These are phyloP conservation scores for Chaetothyriales sp. DNA, from an alignment of 2,329 filamentous ascomycete species.

Conservation along the genomic window DNA sequence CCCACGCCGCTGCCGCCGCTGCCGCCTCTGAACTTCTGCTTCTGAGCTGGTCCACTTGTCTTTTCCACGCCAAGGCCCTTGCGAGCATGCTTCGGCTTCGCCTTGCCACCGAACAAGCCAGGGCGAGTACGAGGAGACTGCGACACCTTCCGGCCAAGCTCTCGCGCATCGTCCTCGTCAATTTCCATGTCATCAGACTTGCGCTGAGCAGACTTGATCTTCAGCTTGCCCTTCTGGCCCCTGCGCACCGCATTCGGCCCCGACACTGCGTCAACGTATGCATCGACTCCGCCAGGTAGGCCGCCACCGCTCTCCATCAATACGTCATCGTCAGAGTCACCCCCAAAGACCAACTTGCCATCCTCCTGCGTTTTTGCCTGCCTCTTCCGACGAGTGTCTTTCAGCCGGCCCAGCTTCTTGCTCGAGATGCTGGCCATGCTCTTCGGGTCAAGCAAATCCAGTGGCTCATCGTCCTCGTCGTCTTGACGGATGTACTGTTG, in stretches of 20 bases:
- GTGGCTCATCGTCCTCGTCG: slow-evolving; percentile 57
- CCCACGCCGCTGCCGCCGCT: slow-evolving; percentile 11
- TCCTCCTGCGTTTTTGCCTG: slow-evolving; percentile 31
- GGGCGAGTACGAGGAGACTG: neutral
- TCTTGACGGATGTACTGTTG: slow-evolving; percentile 79
- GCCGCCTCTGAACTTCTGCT: slow-evolving; percentile 10
- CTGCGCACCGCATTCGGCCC: slow-evolving; percentile 45
- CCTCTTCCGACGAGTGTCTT: slow-evolving; percentile 28
- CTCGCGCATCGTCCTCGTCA: slow-evolving; percentile 36
- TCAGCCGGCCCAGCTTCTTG: slow-evolving; percentile 19
- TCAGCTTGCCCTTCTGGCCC: slow-evolving; percentile 47
- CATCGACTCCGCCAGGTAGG: slow-evolving; percentile 35
- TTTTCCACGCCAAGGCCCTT: slow-evolving; percentile 17
- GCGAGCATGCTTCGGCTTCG: slow-evolving; percentile 1
- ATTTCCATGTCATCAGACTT: slow-evolving; percentile 31
- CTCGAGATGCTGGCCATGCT: slow-evolving; percentile 78
- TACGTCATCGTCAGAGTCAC: slow-evolving; percentile 24
- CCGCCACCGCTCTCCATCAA: slow-evolving; percentile 22
- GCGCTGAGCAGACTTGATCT: slow-evolving; percentile 38
- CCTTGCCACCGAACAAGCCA: slow-evolving; percentile 2
- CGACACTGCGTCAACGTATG: slow-evolving; percentile 47
- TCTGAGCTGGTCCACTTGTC: neutral
- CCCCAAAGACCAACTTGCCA: slow-evolving; percentile 32
- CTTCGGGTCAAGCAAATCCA: slow-evolving; percentile 80
- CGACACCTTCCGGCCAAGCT: slow-evolving; percentile 15